These are phyloP conservation scores for Toxicodendron radicans DNA, from an alignment of 345 rosid genomes.

Conservation along the genomic window DNA sequence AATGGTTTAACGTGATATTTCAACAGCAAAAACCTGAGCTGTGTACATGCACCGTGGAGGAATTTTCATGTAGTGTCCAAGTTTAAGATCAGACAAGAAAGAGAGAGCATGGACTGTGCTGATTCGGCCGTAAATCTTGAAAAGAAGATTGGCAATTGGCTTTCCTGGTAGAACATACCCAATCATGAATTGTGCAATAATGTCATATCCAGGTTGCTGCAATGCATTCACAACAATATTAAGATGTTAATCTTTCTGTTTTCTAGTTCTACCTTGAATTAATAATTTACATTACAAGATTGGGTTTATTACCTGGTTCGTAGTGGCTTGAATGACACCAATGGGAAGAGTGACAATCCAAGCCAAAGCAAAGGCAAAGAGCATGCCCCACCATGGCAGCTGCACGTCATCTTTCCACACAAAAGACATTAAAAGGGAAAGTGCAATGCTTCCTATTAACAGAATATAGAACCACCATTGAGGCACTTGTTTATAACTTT, in stretches of 20 bases:
- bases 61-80: conserved; percentile 98
- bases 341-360: conserved; percentile 94
- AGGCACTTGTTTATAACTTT: conserved; percentile 84
- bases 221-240: conserved; percentile 7
- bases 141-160: conserved; percentile 91
- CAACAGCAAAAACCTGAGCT: conserved; percentile 63
- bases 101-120: conserved; percentile 97
- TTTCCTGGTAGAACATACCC: conserved; percentile 89
- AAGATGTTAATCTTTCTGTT: background rate
- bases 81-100: conserved; percentile 96
- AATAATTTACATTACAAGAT: background rate
- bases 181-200: conserved; percentile 94
- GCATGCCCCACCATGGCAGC: conserved; percentile 95
- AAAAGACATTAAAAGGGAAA: conserved; percentile 75
- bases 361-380: conserved; percentile 86
- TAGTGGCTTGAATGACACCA: conserved; percentile 98
- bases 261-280: background rate
- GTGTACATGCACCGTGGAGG: conserved; percentile 97
- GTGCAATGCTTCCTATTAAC: conserved; percentile 51
- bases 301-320: conserved; percentile 69
- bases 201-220: conserved; percentile 99
- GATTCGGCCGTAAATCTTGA: conserved; percentile 95
- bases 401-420: conserved; percentile 80
- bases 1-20: background rate
- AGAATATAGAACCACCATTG: conserved; percentile 86